Conservation (phyloP, 1,139 yeast genomes). For the Geotrichum restrictum region DNA sequence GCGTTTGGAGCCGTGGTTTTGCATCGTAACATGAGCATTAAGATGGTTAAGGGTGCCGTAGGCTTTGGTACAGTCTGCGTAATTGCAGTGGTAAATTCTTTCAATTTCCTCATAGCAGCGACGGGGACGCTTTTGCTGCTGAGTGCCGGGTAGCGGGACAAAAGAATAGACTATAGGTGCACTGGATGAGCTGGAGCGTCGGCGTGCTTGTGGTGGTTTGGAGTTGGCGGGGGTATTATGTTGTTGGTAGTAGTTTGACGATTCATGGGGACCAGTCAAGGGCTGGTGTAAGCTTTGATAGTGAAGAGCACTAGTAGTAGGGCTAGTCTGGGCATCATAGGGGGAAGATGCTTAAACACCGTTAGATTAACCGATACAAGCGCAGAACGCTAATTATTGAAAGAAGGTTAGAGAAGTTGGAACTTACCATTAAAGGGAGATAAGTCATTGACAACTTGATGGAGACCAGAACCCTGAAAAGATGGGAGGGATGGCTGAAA, state of each 20-base stretch:
- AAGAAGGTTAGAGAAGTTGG: no score
- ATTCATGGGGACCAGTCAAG: no score
- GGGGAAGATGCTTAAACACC: no score
- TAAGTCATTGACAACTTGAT: background rate
- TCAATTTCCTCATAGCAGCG: conserved; percentile 68
- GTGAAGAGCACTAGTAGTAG: no score
- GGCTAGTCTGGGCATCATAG: no score
- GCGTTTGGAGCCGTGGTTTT: conserved; percentile 67
- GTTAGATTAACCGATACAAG: no score
- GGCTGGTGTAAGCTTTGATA: no score
- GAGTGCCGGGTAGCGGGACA: conserved; percentile 33
- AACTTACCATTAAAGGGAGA: background rate
- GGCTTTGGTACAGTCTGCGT: conserved; percentile 59
- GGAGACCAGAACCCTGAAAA: background rate
- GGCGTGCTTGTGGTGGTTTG: no score
- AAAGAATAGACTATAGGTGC: conserved; percentile 29
- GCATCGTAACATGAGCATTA: conserved; percentile 70
- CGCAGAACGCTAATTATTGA: background rate
- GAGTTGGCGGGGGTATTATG: no score
- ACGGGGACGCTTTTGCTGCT: conserved; percentile 51
- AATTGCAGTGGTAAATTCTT: conserved; percentile 60
- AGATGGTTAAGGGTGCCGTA: conserved; percentile 75
- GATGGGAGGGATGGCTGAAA: background rate
- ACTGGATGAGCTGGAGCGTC: no score
- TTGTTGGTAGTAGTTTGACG: no score